Conservation (phyloP, 192 early-diverging fungal genomes). For the Coemansia asiatica region DNA sequence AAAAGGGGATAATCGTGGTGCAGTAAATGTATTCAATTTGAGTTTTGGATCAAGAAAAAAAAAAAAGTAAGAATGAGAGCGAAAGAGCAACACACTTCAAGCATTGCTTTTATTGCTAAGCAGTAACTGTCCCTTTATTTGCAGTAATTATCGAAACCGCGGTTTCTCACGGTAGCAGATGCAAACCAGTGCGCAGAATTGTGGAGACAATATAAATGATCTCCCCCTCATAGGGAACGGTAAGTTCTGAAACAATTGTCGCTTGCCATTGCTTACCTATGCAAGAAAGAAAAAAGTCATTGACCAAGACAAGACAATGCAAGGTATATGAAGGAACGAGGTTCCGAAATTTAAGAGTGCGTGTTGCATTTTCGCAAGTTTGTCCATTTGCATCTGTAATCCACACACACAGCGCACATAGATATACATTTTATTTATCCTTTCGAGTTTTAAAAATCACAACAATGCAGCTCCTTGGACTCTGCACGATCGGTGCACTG, state of each 20-base stretch:
- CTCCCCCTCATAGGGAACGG: background rate
- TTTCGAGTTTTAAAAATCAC: background rate
- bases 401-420: background rate
- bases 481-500: constrained; percentile 23
- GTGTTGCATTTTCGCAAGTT: background rate
- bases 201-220: background rate
- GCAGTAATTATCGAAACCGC: background rate
- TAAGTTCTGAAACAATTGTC: background rate
- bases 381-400: background rate
- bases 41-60: no score
- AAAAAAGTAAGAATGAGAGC: no score
- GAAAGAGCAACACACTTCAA: no score
- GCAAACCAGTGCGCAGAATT: background rate
- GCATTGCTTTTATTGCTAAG: no score
- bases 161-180: background rate
- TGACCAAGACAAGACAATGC: background rate
- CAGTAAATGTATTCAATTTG: no score
- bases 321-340: background rate
- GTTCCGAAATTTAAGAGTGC: background rate
- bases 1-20: no score
- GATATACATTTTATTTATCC: background rate
- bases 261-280: background rate
- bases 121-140: background rate
- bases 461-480: constrained; percentile 17
- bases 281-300: background rate